These are phyloP conservation scores for Dimargaris xerosporica DNA, from an alignment of 192 early-diverging fungal genomes.

Conservation along the genomic window DNA sequence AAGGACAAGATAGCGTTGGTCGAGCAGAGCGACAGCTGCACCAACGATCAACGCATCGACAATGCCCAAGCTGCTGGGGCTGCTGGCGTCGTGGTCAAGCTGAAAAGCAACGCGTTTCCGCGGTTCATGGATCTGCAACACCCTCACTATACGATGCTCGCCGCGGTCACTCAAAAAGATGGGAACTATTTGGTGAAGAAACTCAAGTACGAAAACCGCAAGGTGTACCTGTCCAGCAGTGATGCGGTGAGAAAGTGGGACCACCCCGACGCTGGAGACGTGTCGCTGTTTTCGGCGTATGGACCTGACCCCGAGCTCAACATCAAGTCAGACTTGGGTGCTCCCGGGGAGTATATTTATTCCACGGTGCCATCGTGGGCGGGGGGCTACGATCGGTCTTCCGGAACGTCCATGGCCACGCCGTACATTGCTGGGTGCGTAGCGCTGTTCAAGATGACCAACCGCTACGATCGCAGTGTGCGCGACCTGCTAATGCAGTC, in stretches of 20 bases:
- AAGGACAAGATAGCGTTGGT: background rate
- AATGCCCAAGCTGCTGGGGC: background rate
- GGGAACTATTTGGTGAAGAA: background rate
- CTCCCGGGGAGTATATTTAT: constrained; percentile 10
- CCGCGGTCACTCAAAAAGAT: background rate
- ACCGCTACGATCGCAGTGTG: constrained; percentile 8
- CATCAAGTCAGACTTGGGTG: constrained; percentile 8
- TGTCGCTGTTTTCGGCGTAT: constrained; percentile 3
- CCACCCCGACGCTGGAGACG: background rate
- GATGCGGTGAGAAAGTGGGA: background rate
- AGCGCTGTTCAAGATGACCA: constrained; percentile 2
- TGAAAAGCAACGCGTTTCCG: background rate
- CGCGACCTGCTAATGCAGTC: constrained; percentile 33
- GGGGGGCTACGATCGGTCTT: background rate
- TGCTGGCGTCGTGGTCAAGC: background rate
- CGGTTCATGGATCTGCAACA: background rate
- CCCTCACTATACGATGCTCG: background rate
- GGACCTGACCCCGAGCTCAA: constrained; percentile 12
- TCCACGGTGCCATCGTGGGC: constrained; percentile 2
- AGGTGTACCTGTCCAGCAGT: background rate
- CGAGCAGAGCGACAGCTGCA: background rate
- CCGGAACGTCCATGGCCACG: constrained; percentile 11
- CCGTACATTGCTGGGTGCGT: background rate
- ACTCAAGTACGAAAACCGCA: background rate
- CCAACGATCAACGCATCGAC: background rate